Base-by-base conservation (phyloP, 2,329 filamentous ascomycete species). In the Colletotrichum tofieldiae region DNA sequence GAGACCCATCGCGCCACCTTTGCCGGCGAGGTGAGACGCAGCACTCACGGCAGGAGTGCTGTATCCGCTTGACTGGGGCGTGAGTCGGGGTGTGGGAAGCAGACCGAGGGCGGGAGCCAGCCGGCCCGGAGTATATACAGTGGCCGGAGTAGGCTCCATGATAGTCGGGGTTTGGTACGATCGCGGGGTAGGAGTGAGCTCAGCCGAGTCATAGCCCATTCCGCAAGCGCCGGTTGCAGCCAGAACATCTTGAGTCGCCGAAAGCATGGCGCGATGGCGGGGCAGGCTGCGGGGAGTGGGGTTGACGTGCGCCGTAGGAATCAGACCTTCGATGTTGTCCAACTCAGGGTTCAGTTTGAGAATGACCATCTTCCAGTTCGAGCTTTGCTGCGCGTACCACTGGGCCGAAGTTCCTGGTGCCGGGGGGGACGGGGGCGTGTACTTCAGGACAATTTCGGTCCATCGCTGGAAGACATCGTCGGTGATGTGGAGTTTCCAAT, bases 401-500 rank as follows among this genome's bases (percentile, higher is more conserved):
- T 82, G 83, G n/a, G 82, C 81, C 20, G 80, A 76, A 26, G 82
- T 82, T 52, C 88, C 88, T 2, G 89, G 86, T 9, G 89, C 87
- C 8, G 89, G 85, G 18, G 89, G 88, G 59, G 88, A 86, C 0
- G 88, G 86, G 14, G 94, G 93, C 18, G 93, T 95, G 78, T 95
- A 93, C 82, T 93, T 94, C 75, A 98, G 85, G 65, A 98, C 94
- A 75, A 98, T 93, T 74, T 98, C 94, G 55, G 94, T 96, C 96
- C 96, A 99, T 75, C 93, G 92, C 81, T 96, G 93, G 84, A 98
- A 98, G 12, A 94, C 89, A 3, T 92, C 89, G 76, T 98, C 95
- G 0, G 94, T 93, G 75, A 99, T 96, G 82, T 99, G 96, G 39
- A 99, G 90, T 78, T 95, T 94, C 95, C 96, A 99, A 81, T 94